Evolutionary conservation across 2,329 filamentous ascomycete species (phyloP).

Genomic region (Botrytis hyacinthi): DNA sequence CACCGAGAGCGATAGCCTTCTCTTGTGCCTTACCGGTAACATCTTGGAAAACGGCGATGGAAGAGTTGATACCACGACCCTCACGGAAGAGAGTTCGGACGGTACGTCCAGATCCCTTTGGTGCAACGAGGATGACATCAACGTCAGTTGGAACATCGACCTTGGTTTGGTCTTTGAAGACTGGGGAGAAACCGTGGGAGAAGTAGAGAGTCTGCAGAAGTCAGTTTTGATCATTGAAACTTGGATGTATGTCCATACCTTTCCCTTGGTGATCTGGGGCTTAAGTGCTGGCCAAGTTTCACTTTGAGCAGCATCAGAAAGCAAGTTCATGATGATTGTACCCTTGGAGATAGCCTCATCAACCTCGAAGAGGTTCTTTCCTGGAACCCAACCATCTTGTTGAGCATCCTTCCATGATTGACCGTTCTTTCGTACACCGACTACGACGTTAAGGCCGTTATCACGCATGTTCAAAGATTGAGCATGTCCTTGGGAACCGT

Average conservation of each 20-base stretch:
- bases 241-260: constrained; percentile 56
- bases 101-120: constrained; percentile 98
- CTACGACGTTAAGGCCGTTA: constrained; percentile 98
- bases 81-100: constrained; percentile 98
- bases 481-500: constrained; percentile 96
- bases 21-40: constrained; percentile 97
- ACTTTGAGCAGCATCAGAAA: constrained; percentile 94
- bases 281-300: constrained; percentile 99
- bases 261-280: constrained; percentile 97
- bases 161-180: constrained; percentile 99
- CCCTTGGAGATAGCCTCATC: constrained; percentile 92
- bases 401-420: constrained; percentile 97
- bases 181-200: constrained; percentile 99
- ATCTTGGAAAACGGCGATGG: constrained; percentile 97
- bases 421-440: constrained; percentile 97
- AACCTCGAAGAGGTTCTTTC: constrained; percentile 98
- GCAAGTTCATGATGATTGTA: constrained; percentile 98
- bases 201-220: constrained; percentile 87
- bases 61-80: constrained; percentile 99
- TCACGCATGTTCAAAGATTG: constrained; percentile 99
- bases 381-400: constrained; percentile 96
- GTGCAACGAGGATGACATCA: constrained; percentile 98
- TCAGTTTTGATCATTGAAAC: constrained; percentile 24
- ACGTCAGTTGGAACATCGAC: constrained; percentile 94
- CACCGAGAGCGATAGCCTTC: constrained; percentile 94